Percentiles rank a stretch among this genome's conserved stretches.
Evolutionary conservation across 2,329 filamentous ascomycete genomes (phyloP).

Genomic region (Grosmannia clavigera): DNA sequence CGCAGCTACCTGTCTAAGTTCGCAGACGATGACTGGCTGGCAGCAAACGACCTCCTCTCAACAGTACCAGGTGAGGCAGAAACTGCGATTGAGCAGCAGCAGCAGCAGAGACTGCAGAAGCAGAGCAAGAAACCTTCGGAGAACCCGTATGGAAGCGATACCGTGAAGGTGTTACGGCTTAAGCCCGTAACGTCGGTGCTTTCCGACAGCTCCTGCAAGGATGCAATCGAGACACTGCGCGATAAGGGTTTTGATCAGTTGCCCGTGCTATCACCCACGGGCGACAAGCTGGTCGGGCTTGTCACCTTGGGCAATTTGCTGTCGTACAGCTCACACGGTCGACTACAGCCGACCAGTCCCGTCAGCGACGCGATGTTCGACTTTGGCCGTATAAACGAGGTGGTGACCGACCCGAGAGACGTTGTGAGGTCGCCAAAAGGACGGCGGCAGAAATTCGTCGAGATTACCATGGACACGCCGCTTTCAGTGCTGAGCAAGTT

Average conservation of each 20-base stretch:
- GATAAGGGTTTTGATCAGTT: constrained; percentile 98
- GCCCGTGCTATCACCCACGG: constrained; percentile 64
- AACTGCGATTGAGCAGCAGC: constrained; percentile 18
- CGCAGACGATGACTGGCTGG: constrained; percentile 96
- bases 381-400: constrained; percentile 75
- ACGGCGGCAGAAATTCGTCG: constrained; percentile 55
- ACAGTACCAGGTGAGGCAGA: constrained; percentile 22
- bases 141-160: constrained; percentile 67
- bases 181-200: constrained; percentile 87
- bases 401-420: constrained; percentile 75
- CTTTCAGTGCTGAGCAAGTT: constrained; percentile 77
- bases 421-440: constrained; percentile 26
- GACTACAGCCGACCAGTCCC: constrained; percentile 58
- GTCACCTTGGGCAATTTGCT: constrained; percentile 92
- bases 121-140: constrained; percentile 24
- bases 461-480: constrained; percentile 86
- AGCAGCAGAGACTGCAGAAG: constrained; percentile 17
- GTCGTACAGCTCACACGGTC: constrained; percentile 74
- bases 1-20: constrained; percentile 97
- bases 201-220: constrained; percentile 58
- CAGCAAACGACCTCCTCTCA: constrained; percentile 86
- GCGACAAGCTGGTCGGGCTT: constrained; percentile 69
- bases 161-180: constrained; percentile 69
- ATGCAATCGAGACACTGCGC: constrained; percentile 95
- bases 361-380: constrained; percentile 95